A percentile compares a stretch with the other conserved stretches of the same genome.
Conservation (phyloP, 2,329 filamentous ascomycete species). For the Akanthomyces lecanii region DNA sequence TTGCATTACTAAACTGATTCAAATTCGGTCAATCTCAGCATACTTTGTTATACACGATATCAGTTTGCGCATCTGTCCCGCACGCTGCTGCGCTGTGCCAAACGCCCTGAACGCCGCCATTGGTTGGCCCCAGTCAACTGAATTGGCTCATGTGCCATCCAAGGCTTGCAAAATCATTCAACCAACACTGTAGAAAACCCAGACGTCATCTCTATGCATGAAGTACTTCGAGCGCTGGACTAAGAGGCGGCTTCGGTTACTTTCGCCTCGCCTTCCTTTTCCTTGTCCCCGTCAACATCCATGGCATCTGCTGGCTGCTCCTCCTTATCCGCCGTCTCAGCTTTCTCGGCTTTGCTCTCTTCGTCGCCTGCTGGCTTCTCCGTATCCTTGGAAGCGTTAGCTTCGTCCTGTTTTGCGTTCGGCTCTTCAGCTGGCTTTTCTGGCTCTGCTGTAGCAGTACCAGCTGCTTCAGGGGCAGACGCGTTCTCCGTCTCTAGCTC, state of each 20-base stretch:
- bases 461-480: conserved; percentile 14
- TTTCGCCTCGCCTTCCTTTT: conserved; percentile 21
- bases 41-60: conserved; percentile 7
- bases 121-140: not conserved
- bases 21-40: not conserved
- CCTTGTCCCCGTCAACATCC: conserved; percentile 32
- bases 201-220: not conserved
- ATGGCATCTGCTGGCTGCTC: conserved; percentile 28
- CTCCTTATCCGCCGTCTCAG: conserved; percentile 20
- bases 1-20: not conserved
- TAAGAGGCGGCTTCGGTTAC: not conserved
- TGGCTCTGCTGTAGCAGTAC: conserved; percentile 19
- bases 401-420: not conserved
- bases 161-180: conserved; percentile 1
- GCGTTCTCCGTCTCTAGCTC: conserved; percentile 33
- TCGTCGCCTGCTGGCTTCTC: conserved; percentile 19
- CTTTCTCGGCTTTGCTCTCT: conserved; percentile 14
- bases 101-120: conserved; percentile 14
- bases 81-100: not conserved
- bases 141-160: not conserved
- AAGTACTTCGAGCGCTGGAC: not conserved
- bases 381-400: conserved; percentile 2
- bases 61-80: not conserved
- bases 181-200: not conserved
- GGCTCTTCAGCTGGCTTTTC: conserved; percentile 21